Base-by-base conservation (phyloP, 2,329 filamentous ascomycete genomes). In the Thyridium curvatum region DNA sequence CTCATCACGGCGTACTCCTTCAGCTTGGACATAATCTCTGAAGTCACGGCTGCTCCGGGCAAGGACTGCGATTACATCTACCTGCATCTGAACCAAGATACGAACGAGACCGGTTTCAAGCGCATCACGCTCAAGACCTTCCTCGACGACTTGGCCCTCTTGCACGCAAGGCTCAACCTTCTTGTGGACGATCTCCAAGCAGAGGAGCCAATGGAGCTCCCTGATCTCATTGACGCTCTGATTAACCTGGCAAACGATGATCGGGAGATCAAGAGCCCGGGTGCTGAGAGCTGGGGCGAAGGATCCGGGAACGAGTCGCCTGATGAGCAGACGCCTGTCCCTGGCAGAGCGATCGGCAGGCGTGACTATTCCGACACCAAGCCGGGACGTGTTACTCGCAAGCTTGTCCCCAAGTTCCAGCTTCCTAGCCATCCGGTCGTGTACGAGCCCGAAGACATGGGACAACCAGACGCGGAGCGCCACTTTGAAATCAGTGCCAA, bases 61-160 rank as follows among this genome's bases (percentile, higher is more conserved):
- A 83, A 83, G 55, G 89, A 96, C 52, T 95, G 88, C 55, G 93
- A 98, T 62, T 94, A 90, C 58, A 75, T 97, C 21, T 94, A 89
- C 57, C 63, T 98, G 30, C 90, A 96, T 54, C 72, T 80, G 4
- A 67, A 68, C 38, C 81, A 84, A 51, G 73, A 82, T 35, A 68
- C 68, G 32, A 74, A 75, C 39, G 76, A 78, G 41, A 77, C 73
- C 32, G 80, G 76, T 12, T 82, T 82, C 35, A 81, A 82, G 4
- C 74, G 87, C 38, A 77, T 97, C 42, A 91, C 86, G 0, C 79
- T 98, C 55, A 97, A 95, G 65, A 86, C 87, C 0, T 98, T 96
- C 66, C 69, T 98, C 17, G 91, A 97, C 50, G 85, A 93, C 17
- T 69, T 96, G 32, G 77, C 79, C 45, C 71, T 97, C 6, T 72